These are phyloP conservation scores for Serendipita sp. DNA, from an alignment of 768 basidiomycete species.

Conservation along the genomic window DNA sequence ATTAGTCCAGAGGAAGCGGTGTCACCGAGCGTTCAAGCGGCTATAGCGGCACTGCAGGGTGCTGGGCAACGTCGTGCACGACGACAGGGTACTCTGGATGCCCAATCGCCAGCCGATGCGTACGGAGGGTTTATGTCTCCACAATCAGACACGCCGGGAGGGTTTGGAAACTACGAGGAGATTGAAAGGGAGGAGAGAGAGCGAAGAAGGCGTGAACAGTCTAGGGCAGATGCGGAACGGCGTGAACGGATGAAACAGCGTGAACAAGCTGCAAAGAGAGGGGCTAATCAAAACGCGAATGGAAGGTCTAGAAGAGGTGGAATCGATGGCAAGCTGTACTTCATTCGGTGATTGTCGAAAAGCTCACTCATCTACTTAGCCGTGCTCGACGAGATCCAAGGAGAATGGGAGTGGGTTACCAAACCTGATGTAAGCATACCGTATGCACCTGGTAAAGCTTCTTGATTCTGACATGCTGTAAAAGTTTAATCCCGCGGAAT, in stretches of 20 bases:
- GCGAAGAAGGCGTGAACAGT: slow-evolving; percentile 19
- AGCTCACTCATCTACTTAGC: slow-evolving; percentile 28
- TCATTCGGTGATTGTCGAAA: not conserved
- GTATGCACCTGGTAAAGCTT: not conserved
- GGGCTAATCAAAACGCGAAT: slow-evolving; percentile 38
- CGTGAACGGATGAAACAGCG: slow-evolving; percentile 42
- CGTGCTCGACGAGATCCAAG: slow-evolving; percentile 69
- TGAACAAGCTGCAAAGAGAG: slow-evolving; percentile 48
- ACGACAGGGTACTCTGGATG: slow-evolving; percentile 1
- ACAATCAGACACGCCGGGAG: not conserved
- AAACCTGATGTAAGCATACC: slow-evolving; percentile 50
- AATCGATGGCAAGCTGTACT: slow-evolving; percentile 53
- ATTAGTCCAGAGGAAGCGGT: slow-evolving; percentile 17
- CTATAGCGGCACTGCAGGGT: slow-evolving; percentile 55
- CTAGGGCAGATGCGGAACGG: not conserved
- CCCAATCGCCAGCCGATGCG: not conserved
- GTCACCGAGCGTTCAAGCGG: slow-evolving; percentile 36
- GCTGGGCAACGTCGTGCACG: slow-evolving; percentile 40
- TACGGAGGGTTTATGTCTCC: not conserved
- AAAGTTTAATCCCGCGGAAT: slow-evolving; percentile 86
- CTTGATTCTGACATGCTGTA: slow-evolving; percentile 10
- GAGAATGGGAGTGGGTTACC: slow-evolving; percentile 81
- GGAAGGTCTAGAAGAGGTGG: slow-evolving; percentile 54
- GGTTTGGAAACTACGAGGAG: slow-evolving; percentile 15
- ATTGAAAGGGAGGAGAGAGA: slow-evolving; percentile 36